These are phyloP conservation scores for Maudiozyma turicensis DNA, from an alignment of 805 yeast genomes.

Conservation along the genomic window DNA sequence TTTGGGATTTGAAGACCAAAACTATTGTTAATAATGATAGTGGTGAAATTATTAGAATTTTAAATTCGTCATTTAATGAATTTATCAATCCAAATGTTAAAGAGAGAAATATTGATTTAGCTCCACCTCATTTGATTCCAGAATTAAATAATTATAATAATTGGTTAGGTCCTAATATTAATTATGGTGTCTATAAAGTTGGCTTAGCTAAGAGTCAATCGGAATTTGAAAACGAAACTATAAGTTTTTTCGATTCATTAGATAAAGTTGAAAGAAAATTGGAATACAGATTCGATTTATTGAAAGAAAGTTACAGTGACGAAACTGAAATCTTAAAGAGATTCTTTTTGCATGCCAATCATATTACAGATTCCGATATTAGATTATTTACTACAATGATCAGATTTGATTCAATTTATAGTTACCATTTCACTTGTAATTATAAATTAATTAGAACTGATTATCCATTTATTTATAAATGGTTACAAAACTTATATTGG, in stretches of 20 bases:
- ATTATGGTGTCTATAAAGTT: conserved; percentile 86
- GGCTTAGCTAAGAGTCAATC: conserved; percentile 76
- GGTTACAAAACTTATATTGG: conserved; percentile 84
- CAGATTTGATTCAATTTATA: conserved; percentile 87
- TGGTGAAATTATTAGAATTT: conserved; percentile 76
- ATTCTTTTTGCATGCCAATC: conserved; percentile 48
- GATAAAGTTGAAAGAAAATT: conserved; percentile 62
- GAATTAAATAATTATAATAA: conserved; percentile 67
- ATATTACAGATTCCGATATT: conserved; percentile 81
- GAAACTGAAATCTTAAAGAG: conserved; percentile 12
- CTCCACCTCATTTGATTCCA: conserved; percentile 44
- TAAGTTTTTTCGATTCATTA: conserved; percentile 51
- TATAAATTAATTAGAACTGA: conserved; percentile 65
- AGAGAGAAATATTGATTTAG: conserved; percentile 34
- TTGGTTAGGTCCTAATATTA: conserved; percentile 79
- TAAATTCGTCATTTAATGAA: conserved; percentile 61
- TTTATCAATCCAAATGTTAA: conserved; percentile 27
- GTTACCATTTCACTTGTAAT: conserved; percentile 91
- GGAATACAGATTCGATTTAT: conserved; percentile 32
- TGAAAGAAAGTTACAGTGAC: conserved; percentile 11
- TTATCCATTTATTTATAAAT: conserved; percentile 66
- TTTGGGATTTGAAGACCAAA: conserved; percentile 77
- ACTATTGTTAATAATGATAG: conserved; percentile 90
- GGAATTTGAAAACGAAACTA: conserved; percentile 63
- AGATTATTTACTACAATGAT: conserved; percentile 78